Evolutionary conservation across 2,329 filamentous ascomycete species (phyloP).

Genomic region (Clarireedia monteithiana): DNA sequence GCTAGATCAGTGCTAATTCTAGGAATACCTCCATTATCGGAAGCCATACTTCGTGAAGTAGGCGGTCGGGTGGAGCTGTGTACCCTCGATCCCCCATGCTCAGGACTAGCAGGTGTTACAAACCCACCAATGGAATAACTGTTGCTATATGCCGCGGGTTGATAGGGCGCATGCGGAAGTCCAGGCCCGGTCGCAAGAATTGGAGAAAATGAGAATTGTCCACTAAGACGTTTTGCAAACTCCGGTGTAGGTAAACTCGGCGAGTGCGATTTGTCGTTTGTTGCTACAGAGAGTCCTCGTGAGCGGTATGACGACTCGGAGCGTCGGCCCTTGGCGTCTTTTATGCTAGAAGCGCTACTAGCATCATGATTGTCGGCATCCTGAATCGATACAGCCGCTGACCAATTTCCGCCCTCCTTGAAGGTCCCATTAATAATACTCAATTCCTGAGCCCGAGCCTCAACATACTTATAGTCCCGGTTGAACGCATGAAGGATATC

Average conservation of each 20-base stretch:
- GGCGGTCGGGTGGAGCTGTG: conserved; percentile 38
- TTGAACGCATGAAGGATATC: conserved; percentile 74
- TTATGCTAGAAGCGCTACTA: not conserved
- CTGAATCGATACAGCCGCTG: conserved; percentile 33
- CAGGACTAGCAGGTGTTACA: conserved; percentile 47
- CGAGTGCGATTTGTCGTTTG: conserved; percentile 41
- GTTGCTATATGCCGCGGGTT: conserved; percentile 39
- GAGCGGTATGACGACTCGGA: conserved; percentile 34
- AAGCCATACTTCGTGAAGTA: conserved; percentile 54
- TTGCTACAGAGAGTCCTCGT: conserved; percentile 53
- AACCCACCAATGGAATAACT: conserved; percentile 49
- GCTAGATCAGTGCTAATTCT: conserved; percentile 45
- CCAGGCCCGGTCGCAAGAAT: conserved; percentile 37
- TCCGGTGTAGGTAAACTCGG: conserved; percentile 59
- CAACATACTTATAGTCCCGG: conserved; percentile 68
- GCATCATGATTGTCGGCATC: conserved; percentile 30
- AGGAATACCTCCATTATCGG: conserved; percentile 35
- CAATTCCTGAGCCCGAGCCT: conserved; percentile 63
- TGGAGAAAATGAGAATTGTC: conserved; percentile 56
- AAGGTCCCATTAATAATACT: conserved; percentile 71
- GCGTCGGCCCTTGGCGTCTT: conserved; percentile 18
- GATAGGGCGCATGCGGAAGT: conserved; percentile 49
- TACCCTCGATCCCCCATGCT: conserved; percentile 34
- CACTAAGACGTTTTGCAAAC: conserved; percentile 57
- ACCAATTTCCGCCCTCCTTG: conserved; percentile 3